Base-by-base conservation (phyloP, 345 rosid genomes). In the Angophora floribunda region DNA sequence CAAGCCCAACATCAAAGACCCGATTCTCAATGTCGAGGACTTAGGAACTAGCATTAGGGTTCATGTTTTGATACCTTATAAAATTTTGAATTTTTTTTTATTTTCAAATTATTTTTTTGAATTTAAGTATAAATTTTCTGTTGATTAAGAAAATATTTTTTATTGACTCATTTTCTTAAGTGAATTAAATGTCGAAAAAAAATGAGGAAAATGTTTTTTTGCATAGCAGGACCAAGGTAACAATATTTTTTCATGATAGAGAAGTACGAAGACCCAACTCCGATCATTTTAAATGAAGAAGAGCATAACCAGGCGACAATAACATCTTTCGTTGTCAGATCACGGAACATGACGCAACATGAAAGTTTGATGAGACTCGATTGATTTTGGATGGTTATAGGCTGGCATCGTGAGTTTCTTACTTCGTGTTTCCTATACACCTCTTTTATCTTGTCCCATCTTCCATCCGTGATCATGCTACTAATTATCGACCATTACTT, bases 1-100 rank as follows among this genome's bases (percentile, higher is more conserved):
- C 0, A 22, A 2, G 0, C 61, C 1, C 1, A 0, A 1, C 1
- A 22, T 1, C 24, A 1, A 28, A 55, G 61, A 55, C 61, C 12
- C 7, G 0, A 12, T 55, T 22, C 0, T 22, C 5, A 9, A 55
- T 21, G 28, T 55, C 0, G 6, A 55, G 28, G 61, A 55, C 61
- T 55, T 2, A 5, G 22, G 61, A 55, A 55, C 0, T 1, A 22
- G 1, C 28, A 0, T 55, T 55, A 55, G 0, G 28, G 61, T 55
- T 5, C 0, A 55, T 21, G 13, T 55, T 28, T 11, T 12, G 22
- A 55, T 28, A 55, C 13, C 1, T 55, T 1, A 21, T 9, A 0
- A 22, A 21, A 55, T 55, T 22, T 22, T 55, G 61, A 55, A 55
- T 8, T 55, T 55, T 55, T 21, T 5, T 1, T 1, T 21, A 17